A percentile compares a stretch with the other conserved stretches of the same genome.
These are phyloP conservation scores for Cryptococcus sp. DNA, from an alignment of 1,284 basidiomycete species.

Conservation along the genomic window DNA sequence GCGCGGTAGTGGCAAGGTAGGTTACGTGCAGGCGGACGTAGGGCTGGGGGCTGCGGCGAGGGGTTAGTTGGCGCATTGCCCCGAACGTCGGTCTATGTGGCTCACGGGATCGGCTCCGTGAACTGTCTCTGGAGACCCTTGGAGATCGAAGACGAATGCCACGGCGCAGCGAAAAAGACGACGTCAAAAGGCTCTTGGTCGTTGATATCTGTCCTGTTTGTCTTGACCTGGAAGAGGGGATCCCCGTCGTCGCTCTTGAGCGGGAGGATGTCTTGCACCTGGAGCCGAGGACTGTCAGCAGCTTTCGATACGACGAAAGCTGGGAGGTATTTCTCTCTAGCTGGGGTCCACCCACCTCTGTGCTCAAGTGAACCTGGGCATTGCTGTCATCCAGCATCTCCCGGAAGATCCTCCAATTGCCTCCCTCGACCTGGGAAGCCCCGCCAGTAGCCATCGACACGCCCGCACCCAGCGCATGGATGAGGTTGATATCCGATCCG, in stretches of 20 bases:
- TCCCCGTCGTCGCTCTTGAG: conserved; percentile 7
- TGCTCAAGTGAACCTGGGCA: conserved; percentile 66
- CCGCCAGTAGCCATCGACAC: conserved; percentile 70
- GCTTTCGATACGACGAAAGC: neutral
- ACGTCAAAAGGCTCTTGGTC: conserved; percentile 34
- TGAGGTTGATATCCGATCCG: conserved; percentile 62
- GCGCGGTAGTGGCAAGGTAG: conserved; percentile 71
- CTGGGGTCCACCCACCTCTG: conserved; percentile 56
- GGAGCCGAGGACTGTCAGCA: conserved; percentile 1
- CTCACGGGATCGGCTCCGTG: conserved; percentile 21
- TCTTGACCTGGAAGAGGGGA: conserved; percentile 20
- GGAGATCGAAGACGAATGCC: conserved; percentile 28
- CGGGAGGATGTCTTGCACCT: conserved; percentile 33
- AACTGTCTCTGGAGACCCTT: conserved; percentile 14
- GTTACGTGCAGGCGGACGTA: conserved; percentile 89
- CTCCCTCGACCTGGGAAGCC: conserved; percentile 67
- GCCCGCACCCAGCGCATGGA: conserved; percentile 77
- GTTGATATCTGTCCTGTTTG: conserved; percentile 23
- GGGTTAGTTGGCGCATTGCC: neutral
- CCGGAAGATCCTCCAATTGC: conserved; percentile 84
- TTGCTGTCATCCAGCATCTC: conserved; percentile 68
- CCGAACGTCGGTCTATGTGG: neutral
- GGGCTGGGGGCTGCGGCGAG: conserved; percentile 52
- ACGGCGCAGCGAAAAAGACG: conserved; percentile 48
- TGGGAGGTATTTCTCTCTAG: too few species aligned